These are phyloP conservation scores for Geotrichum fermentans DNA, from an alignment of 1,139 yeast genomes.

Conservation along the genomic window DNA sequence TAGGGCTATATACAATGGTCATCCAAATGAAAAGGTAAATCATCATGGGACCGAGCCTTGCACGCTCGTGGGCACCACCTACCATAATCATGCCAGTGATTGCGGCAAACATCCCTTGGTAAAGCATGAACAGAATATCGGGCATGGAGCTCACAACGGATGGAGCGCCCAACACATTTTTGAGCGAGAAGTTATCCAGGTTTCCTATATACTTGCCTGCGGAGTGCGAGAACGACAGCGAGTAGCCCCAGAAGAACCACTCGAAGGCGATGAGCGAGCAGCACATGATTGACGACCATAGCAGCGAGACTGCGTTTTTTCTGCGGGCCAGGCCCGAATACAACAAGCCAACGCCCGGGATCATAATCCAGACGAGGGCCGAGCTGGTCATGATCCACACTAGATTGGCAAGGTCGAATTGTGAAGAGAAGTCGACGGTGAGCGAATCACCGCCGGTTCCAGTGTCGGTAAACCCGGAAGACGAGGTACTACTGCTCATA, in stretches of 20 bases:
- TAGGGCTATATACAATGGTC: slow-evolving; percentile 88
- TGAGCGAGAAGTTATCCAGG: slow-evolving; percentile 71
- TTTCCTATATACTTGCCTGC: slow-evolving; percentile 74
- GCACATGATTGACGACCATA: slow-evolving; percentile 94
- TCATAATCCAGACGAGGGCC: slow-evolving; percentile 85
- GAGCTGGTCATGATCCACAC: slow-evolving; percentile 80
- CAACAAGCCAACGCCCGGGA: slow-evolving; percentile 86
- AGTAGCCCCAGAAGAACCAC: slow-evolving; percentile 98
- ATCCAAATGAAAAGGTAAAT: slow-evolving; percentile 87
- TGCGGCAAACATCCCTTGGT: slow-evolving; percentile 95
- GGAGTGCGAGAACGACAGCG: slow-evolving; percentile 72
- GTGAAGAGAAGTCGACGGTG: slow-evolving; percentile 63
- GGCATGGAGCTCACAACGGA: slow-evolving; percentile 65
- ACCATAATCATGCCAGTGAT: slow-evolving; percentile 88
- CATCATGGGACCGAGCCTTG: slow-evolving; percentile 93
- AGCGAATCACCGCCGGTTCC: slow-evolving; percentile 68
- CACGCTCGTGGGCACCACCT: slow-evolving; percentile 97
- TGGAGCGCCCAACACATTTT: slow-evolving; percentile 75
- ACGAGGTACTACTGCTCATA: too few species aligned
- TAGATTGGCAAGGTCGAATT: slow-evolving; percentile 67
- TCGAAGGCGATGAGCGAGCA: slow-evolving; percentile 76
- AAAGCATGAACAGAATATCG: slow-evolving; percentile 79
- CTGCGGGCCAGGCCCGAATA: slow-evolving; percentile 90
- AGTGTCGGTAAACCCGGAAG: slow-evolving; percentile 15
- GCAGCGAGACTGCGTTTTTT: slow-evolving; percentile 83